Evolutionary conservation across 1,139 yeast genomes (phyloP), one percentile per base, ranked within the genome.

Genomic region (Oligophagozyma castellii): DNA sequence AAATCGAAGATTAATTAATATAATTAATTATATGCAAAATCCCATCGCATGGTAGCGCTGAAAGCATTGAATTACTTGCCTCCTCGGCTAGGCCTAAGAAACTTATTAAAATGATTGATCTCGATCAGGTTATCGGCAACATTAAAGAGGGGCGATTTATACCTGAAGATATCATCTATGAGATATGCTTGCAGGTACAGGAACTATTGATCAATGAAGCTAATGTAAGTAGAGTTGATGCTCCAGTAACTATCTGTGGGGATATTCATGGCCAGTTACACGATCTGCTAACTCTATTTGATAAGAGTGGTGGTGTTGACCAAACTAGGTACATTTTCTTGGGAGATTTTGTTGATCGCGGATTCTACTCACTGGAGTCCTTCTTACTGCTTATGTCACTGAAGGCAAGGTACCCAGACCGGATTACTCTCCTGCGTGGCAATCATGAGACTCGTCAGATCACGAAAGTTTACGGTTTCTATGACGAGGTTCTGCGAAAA

Each of bases 171-270:
- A 86, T 81, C 35, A 93, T 92, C 26, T 73, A 75, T 46, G 69
- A 70, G 45, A 65, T 89, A 38, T 89, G 98, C 52, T 67, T 70
- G 35, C 77, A 79, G 67, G 94, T 94, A n/a, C 80, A 83, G 45
- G 96, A 89, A 40, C 75, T 89, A 24, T 63, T 89, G 42, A 86
- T 84, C 51, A 74, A 71, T 42, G 98, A 92, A 59, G 79, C 86
- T 39, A 89, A 92, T 53, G 95, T 89, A 28, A 94, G 86, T 51
- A 84, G 86, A 5, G 95, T 89, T 24, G 81, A 77, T 43, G 92
- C 94, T 1, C 98, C 98, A 3, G 95, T 83, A 28, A 86, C 96
- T n/a, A 81, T 89, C 29, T 92, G 98, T 59, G 99, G 99, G 31
- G 96, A 89, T 53, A 89, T 89, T 24, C 98, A 89, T 53, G 98